Evolutionary conservation across 2,329 filamentous ascomycete genomes (phyloP).

Genomic region (Elsinoe ampelina): DNA sequence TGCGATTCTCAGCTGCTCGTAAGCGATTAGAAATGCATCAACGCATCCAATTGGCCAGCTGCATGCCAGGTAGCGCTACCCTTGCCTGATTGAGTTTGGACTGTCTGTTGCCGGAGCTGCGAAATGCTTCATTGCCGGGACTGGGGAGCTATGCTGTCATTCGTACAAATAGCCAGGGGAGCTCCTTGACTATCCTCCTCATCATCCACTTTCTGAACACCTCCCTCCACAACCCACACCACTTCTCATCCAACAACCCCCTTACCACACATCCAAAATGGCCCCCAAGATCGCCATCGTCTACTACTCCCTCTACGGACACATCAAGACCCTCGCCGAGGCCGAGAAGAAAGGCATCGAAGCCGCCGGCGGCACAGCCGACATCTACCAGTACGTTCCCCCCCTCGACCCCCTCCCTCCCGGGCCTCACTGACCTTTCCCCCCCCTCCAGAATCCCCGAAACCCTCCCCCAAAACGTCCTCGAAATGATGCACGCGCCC

Average conservation of each 20-base stretch:
- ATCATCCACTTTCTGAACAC: background rate
- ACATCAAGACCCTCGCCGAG: slow-evolving; percentile 74
- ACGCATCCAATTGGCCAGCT: background rate
- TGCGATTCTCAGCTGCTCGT: background rate
- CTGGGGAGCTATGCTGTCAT: background rate
- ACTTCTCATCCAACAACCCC: background rate
- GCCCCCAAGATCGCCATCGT: slow-evolving; percentile 56
- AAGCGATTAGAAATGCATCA: slow-evolving; percentile 8
- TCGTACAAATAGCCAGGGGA: slow-evolving; percentile 1
- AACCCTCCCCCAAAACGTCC: slow-evolving; percentile 75
- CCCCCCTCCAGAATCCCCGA: slow-evolving; percentile 55
- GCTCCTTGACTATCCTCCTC: background rate
- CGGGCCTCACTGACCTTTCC: background rate
- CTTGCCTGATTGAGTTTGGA: slow-evolving; percentile 1
- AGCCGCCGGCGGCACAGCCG: slow-evolving; percentile 70
- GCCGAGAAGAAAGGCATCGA: slow-evolving; percentile 87
- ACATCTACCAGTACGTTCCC: slow-evolving; percentile 64
- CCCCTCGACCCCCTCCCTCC: background rate
- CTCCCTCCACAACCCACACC: background rate
- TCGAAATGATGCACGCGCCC: slow-evolving; percentile 85
- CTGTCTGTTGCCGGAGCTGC: background rate
- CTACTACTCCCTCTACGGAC: slow-evolving; percentile 95
- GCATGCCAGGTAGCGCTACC: background rate
- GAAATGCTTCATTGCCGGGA: background rate
- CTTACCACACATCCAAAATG: slow-evolving; percentile 16